A percentile compares a stretch with the other conserved stretches of the same genome.
phyloP scores from a whole-genome alignment of 495 filamentous ascomycete species.

The Trichoderma gamsii region DNA sequence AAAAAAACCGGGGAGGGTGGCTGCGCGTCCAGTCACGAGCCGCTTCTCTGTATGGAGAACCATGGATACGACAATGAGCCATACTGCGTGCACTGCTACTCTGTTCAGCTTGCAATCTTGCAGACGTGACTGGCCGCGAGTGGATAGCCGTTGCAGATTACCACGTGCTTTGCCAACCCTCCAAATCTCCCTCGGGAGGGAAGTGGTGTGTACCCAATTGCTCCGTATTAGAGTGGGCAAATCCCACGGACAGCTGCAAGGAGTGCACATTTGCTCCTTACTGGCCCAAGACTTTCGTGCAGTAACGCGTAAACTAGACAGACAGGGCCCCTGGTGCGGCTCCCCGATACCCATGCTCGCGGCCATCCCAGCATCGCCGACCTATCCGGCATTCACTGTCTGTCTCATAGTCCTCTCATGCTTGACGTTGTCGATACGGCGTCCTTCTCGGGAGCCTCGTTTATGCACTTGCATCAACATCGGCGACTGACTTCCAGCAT shows the following conservation, averaged over 20 bases:
- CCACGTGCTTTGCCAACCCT: slow-evolving; percentile 11
- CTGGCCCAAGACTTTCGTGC: slow-evolving; percentile 10
- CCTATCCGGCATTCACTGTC: slow-evolving; percentile 6
- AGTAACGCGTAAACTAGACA: slow-evolving; percentile 8
- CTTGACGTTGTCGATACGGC: background rate
- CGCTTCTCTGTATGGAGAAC: no score
- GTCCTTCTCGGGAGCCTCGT: background rate
- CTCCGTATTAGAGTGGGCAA: background rate
- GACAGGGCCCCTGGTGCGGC: slow-evolving; percentile 9
- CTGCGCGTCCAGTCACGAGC: no score
- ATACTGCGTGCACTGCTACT: no score
- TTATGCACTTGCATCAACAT: background rate
- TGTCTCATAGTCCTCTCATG: background rate
- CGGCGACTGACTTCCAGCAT: background rate
- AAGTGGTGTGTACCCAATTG: background rate
- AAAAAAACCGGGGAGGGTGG: no score
- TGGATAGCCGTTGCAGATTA: background rate
- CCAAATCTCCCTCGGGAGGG: background rate
- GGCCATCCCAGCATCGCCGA: slow-evolving; percentile 7
- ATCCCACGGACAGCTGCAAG: background rate
- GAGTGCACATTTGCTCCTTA: background rate
- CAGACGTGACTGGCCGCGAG: background rate
- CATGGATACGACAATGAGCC: no score
- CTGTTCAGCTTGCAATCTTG: background rate
- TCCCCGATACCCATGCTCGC: background rate